A percentile compares a stretch with the other conserved stretches of the same genome.
Evolutionary conservation across 1,284 basidiomycete genomes (phyloP).

Genomic region (Thecaphora frezii): DNA sequence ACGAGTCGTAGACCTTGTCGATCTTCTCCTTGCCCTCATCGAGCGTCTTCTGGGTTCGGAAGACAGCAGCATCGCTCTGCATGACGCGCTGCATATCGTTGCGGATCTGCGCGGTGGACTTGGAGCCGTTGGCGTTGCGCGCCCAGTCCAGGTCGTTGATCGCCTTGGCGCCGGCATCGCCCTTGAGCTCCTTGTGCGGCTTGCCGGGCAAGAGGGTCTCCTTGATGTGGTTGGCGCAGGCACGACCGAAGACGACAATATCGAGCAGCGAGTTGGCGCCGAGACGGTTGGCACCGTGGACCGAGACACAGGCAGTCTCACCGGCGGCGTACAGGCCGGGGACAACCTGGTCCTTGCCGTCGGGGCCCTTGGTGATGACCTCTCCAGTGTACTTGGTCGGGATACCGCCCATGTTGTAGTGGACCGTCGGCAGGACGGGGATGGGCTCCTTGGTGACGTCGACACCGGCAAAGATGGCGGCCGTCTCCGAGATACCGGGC

Average conservation of each 20-base stretch:
- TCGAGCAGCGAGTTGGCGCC: slow-evolving; percentile 98
- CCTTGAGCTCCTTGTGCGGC: slow-evolving; percentile 85
- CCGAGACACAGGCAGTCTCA: slow-evolving; percentile 97
- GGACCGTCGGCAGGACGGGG: slow-evolving; percentile 64
- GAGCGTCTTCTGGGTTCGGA: slow-evolving; percentile 82
- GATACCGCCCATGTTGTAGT: slow-evolving; percentile 85
- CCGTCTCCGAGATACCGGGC: slow-evolving; percentile 99
- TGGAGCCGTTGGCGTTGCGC: slow-evolving; percentile 72
- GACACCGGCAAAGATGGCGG: slow-evolving; percentile 97
- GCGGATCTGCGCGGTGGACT: slow-evolving; percentile 85
- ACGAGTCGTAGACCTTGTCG: slow-evolving; percentile 80
- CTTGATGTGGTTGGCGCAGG: slow-evolving; percentile 95
- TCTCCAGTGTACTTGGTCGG: slow-evolving; percentile 98
- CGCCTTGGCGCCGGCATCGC: slow-evolving; percentile 81
- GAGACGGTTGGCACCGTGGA: slow-evolving; percentile 98
- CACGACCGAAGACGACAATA: slow-evolving; percentile 98
- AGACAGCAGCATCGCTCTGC: slow-evolving; percentile 68
- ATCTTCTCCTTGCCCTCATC: slow-evolving; percentile 91
- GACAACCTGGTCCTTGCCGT: slow-evolving; percentile 88
- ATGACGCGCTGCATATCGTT: slow-evolving; percentile 98
- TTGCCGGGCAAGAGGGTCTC: slow-evolving; percentile 86
- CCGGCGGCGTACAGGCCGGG: slow-evolving; percentile 98
- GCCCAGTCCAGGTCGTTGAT: slow-evolving; percentile 89
- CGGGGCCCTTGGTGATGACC: slow-evolving; percentile 68
- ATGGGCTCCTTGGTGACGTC: slow-evolving; percentile 97